A percentile compares a stretch with the other conserved stretches of the same genome.
Evolutionary conservation across 139 green algal species (phyloP).

Genomic region (Tetraselmis chui): DNA sequence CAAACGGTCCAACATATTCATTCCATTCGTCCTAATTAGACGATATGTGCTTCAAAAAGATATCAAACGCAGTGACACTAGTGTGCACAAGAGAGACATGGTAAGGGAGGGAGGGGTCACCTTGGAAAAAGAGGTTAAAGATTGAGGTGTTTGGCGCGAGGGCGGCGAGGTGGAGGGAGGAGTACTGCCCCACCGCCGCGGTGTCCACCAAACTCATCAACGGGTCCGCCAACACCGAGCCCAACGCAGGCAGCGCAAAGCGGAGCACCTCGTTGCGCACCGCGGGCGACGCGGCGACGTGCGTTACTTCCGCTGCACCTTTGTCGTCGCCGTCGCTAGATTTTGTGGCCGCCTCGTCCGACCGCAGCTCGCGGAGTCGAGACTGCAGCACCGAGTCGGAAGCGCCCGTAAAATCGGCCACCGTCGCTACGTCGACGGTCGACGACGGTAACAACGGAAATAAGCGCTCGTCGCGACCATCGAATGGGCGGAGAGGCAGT

Average conservation of each 20-base stretch:
- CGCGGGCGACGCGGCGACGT: not conserved
- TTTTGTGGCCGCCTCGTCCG: too few species aligned
- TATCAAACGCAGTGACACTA: too few species aligned
- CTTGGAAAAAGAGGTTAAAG: slow-evolving; percentile 59
- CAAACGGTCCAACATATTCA: too few species aligned
- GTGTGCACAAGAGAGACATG: too few species aligned
- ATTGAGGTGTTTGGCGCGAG: slow-evolving; percentile 62
- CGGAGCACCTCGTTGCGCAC: not conserved
- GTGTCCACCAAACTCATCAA: slow-evolving; percentile 77
- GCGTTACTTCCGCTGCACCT: not conserved
- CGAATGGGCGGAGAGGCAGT: too few species aligned
- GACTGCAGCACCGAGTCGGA: not conserved
- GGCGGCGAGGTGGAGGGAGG: slow-evolving; percentile 49
- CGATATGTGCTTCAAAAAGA: too few species aligned
- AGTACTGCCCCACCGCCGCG: slow-evolving; percentile 56
- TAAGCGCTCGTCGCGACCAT: too few species aligned
- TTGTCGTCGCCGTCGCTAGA: too few species aligned
- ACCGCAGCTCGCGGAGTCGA: not conserved
- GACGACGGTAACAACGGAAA: too few species aligned
- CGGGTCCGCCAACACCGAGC: slow-evolving; percentile 67
- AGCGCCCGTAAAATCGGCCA: not conserved
- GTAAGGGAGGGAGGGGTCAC: too few species aligned
- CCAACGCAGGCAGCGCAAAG: slow-evolving; percentile 37
- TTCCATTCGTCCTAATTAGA: too few species aligned
- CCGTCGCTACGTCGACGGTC: too few species aligned